These are phyloP conservation scores for Talaromyces sp. DNA, from an alignment of 2,329 filamentous ascomycete species.

Conservation along the genomic window DNA sequence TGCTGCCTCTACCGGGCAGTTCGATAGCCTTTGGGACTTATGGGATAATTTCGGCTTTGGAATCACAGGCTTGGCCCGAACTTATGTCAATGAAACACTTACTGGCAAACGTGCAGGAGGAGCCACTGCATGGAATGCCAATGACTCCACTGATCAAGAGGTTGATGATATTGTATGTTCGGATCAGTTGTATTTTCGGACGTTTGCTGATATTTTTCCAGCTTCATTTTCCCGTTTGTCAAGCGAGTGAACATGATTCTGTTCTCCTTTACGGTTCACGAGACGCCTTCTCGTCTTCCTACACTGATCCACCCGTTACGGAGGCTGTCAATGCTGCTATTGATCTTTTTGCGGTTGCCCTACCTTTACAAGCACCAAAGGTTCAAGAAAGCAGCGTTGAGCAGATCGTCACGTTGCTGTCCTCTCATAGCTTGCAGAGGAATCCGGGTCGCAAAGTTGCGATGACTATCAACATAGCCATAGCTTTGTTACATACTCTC, in stretches of 20 bases:
- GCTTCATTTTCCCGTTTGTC: constrained; percentile 62
- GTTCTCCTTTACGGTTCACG: constrained; percentile 65
- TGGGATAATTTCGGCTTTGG: constrained; percentile 93
- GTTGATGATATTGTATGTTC: constrained; percentile 41
- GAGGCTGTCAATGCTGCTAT: constrained; percentile 95
- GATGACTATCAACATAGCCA: constrained; percentile 82
- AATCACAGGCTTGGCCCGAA: constrained; percentile 75
- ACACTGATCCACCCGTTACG: constrained; percentile 77
- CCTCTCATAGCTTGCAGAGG: constrained; percentile 70
- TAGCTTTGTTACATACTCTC: constrained; percentile 72
- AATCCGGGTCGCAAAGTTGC: constrained; percentile 86
- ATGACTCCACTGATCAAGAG: constrained; percentile 34
- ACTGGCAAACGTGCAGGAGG: constrained; percentile 63
- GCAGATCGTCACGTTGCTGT: constrained; percentile 85
- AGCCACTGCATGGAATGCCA: constrained; percentile 42
- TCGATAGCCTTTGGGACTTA: constrained; percentile 93
- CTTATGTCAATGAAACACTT: constrained; percentile 66
- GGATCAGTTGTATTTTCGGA: not conserved
- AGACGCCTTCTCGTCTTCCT: constrained; percentile 38
- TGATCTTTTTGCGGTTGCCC: constrained; percentile 82
- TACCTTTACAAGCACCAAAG: constrained; percentile 81
- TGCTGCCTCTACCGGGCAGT: constrained; percentile 79
- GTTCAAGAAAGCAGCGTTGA: constrained; percentile 95
- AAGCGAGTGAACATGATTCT: constrained; percentile 84
- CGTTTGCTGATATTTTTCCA: constrained; percentile 21